Percentiles rank a stretch among this genome's conserved stretches.
These are phyloP conservation scores for Saccharomyces cerevisiae DNA, from an alignment of 805 yeast species.

Conservation along the genomic window DNA sequence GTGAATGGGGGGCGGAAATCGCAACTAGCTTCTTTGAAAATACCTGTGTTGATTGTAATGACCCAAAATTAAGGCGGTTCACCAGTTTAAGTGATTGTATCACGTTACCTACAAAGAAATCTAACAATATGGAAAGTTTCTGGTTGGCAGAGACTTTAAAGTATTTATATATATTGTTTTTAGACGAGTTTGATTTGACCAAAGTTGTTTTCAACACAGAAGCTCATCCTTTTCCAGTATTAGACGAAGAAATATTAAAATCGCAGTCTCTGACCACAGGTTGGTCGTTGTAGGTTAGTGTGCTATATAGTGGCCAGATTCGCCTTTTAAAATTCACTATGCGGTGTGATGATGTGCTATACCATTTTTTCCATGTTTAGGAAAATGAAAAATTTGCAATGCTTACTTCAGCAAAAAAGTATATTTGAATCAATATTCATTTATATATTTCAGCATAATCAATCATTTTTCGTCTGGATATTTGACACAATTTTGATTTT, in stretches of 20 bases:
- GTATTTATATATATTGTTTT: constrained; percentile 72
- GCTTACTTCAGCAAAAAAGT: neutral
- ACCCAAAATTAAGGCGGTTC: constrained; percentile 35
- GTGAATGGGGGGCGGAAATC: constrained; percentile 86
- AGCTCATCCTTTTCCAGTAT: constrained; percentile 85
- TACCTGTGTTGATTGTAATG: constrained; percentile 41
- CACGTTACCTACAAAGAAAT: constrained; percentile 38
- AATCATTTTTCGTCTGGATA: neutral
- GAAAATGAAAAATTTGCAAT: neutral
- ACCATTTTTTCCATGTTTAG: neutral
- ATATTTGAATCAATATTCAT: neutral
- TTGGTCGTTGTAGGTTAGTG: constrained; percentile 22
- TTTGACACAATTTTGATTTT: neutral
- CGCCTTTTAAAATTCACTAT: neutral
- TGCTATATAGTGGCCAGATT: no score
- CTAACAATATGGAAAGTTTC: constrained; percentile 81
- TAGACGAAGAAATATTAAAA: constrained; percentile 22
- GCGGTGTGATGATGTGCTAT: neutral
- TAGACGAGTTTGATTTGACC: constrained; percentile 60
- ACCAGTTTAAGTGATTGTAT: constrained; percentile 64
- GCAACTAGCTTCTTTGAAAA: constrained; percentile 60
- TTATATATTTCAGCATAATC: neutral
- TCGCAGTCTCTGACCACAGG: constrained; percentile 19
- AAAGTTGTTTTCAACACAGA: constrained; percentile 81
- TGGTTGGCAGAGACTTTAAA: constrained; percentile 93